Percentiles rank a stretch among this genome's conserved stretches.
Conservation (phyloP, 2,329 filamentous ascomycete species). For the Albifimbria verrucaria region DNA sequence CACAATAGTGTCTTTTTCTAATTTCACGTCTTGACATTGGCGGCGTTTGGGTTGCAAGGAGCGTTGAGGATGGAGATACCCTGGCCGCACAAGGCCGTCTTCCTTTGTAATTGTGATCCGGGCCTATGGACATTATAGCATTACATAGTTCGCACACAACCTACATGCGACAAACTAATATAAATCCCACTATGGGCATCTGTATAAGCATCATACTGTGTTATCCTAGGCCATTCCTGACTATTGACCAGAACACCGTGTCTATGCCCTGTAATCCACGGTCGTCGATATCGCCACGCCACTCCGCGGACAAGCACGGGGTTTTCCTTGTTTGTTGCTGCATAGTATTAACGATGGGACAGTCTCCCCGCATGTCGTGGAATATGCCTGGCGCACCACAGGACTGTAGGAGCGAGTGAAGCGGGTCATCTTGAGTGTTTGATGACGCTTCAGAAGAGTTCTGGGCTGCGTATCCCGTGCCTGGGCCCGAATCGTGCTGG, state of each 20-base stretch:
- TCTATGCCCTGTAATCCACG: conserved; percentile 40
- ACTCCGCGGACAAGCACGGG: too few species aligned
- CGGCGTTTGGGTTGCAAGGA: conserved; percentile 1
- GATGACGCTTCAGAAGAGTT: too few species aligned
- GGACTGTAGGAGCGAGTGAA: too few species aligned
- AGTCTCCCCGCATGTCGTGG: too few species aligned
- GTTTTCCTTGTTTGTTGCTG: too few species aligned
- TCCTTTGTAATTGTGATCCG: conserved; percentile 15
- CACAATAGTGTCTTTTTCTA: neutral
- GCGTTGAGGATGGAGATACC: conserved; percentile 21
- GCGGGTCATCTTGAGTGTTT: too few species aligned
- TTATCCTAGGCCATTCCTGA: conserved; percentile 9
- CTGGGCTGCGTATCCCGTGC: too few species aligned
- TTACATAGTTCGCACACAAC: neutral
- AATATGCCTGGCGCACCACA: too few species aligned
- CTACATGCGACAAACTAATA: neutral
- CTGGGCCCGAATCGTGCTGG: neutral
- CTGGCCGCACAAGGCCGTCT: conserved; percentile 18
- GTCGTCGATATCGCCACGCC: conserved; percentile 29
- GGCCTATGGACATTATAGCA: neutral
- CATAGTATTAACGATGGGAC: too few species aligned
- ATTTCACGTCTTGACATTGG: neutral
- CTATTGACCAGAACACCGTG: conserved; percentile 30
- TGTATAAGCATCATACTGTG: neutral
- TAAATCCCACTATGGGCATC: too few species aligned